These are phyloP conservation scores for Fragaria iinumae DNA, from an alignment of 306 rosid genomes.

Conservation along the genomic window DNA sequence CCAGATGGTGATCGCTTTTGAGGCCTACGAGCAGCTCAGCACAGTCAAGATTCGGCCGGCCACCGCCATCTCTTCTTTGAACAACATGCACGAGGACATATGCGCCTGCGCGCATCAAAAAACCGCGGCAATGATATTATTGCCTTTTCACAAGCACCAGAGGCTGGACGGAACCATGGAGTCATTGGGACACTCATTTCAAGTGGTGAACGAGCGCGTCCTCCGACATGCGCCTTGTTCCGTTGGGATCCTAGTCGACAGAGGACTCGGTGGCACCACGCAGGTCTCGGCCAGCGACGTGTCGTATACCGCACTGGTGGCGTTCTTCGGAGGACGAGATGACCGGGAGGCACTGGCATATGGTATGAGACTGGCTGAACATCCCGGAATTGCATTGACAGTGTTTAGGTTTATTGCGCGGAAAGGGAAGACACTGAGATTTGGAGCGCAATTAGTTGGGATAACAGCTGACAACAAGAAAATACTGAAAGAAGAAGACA, in stretches of 20 bases:
- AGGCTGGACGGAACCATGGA: slow-evolving; percentile 58
- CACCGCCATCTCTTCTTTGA: slow-evolving; percentile 65
- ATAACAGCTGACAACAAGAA: slow-evolving; percentile 26
- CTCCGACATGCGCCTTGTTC: slow-evolving; percentile 63
- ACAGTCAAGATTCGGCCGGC: slow-evolving; percentile 57
- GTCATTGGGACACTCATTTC: slow-evolving; percentile 50
- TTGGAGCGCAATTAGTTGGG: slow-evolving; percentile 39
- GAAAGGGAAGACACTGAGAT: slow-evolving; percentile 37
- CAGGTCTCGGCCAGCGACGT: slow-evolving; percentile 68
- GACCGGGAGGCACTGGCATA: slow-evolving; percentile 65
- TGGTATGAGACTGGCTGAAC: slow-evolving; percentile 67
- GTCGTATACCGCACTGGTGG: slow-evolving; percentile 34
- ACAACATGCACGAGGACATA: slow-evolving; percentile 57
- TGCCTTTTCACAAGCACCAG: slow-evolving; percentile 69
- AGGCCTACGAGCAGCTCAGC: slow-evolving; percentile 53
- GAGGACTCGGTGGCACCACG: slow-evolving; percentile 65
- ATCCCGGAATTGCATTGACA: slow-evolving; percentile 50
- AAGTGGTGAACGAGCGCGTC: slow-evolving; percentile 43
- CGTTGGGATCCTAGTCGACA: slow-evolving; percentile 60
- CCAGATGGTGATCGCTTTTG: slow-evolving; percentile 60
- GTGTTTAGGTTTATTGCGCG: slow-evolving; percentile 36
- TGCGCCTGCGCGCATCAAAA: slow-evolving; percentile 67
- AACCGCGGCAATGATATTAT: slow-evolving; percentile 47
- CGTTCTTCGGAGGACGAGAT: slow-evolving; percentile 63
- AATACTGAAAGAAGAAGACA: background rate